phyloP scores from a whole-genome alignment of 495 filamentous ascomycete species.

The Lasiosphaeria miniovina region DNA sequence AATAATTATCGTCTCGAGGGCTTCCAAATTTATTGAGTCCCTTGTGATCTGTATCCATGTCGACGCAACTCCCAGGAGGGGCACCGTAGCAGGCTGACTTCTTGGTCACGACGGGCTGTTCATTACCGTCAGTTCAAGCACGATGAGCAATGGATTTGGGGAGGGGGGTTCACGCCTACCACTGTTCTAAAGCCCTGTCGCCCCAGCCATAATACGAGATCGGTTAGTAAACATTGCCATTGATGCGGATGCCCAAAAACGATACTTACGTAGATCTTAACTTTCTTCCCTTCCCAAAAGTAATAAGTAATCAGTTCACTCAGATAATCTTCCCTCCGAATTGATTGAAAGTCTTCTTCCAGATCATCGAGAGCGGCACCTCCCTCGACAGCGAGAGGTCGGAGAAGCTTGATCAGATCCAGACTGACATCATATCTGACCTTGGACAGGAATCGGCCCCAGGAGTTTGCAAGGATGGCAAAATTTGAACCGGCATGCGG shows the following conservation, averaged over 20 bases:
- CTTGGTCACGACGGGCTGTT: neutral
- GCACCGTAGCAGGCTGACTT: neutral
- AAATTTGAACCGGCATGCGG: neutral
- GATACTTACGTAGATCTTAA: neutral
- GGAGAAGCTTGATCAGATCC: neutral
- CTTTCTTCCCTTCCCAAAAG: neutral
- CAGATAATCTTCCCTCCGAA: neutral
- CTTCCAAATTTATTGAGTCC: neutral
- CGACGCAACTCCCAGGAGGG: neutral
- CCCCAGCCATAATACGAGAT: neutral
- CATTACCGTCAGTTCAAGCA: neutral
- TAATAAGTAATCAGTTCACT: neutral
- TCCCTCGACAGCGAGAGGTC: neutral
- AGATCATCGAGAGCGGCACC: neutral
- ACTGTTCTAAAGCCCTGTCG: neutral
- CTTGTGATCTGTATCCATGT: neutral
- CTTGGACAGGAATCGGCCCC: no score
- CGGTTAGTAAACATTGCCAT: neutral
- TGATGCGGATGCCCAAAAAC: neutral
- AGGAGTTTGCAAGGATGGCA: neutral
- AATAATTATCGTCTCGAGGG: neutral
- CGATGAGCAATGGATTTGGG: neutral
- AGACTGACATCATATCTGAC: no score
- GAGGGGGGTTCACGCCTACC: neutral
- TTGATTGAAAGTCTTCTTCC: neutral